Conservation (phyloP, 441 rosid genomes). For the Populus hybrid region DNA sequence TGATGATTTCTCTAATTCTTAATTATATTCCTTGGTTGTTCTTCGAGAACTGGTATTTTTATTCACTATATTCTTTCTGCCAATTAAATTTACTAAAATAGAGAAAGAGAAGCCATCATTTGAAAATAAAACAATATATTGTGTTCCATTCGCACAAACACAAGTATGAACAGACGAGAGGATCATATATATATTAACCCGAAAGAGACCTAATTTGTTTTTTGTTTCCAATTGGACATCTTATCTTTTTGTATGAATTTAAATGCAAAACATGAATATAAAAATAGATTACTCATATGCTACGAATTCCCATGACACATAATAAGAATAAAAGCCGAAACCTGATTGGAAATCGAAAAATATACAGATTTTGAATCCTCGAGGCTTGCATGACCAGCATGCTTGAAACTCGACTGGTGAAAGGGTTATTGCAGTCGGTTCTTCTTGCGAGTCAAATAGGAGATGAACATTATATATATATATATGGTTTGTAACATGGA, state of each 20-base stretch:
- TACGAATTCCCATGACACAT: no score
- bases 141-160: neutral
- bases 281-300: no score
- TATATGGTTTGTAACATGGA: neutral
- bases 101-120: neutral
- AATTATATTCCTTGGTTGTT: neutral
- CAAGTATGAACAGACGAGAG: neutral
- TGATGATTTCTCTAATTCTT: neutral
- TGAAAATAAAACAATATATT: neutral
- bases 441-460: conserved; percentile 26
- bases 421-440: neutral
- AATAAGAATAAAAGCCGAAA: no score
- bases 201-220: neutral
- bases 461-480: neutral
- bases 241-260: no score
- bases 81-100: neutral
- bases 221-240: no score
- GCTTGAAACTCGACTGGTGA: neutral
- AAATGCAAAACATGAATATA: no score
- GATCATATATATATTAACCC: neutral
- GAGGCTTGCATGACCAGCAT: neutral
- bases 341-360: no score
- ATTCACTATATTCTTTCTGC: neutral
- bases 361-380: neutral
- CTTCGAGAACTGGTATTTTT: neutral